Evolutionary conservation across 345 rosid species (phyloP).

Genomic region (Hibiscus tridactylites): DNA sequence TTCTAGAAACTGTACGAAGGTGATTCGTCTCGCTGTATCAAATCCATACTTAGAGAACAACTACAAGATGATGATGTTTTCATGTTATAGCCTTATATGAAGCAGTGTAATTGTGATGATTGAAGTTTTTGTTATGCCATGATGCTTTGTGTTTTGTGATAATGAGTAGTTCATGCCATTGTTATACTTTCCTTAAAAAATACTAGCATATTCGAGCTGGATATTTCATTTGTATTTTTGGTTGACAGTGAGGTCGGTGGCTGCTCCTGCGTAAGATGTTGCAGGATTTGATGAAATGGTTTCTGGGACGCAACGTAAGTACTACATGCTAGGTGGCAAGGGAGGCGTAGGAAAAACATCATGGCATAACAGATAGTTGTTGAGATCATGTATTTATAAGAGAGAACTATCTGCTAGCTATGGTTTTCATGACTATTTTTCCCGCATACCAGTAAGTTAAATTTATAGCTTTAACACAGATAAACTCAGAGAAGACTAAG

Average conservation of each 20-base stretch:
- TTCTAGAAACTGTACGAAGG: no score
- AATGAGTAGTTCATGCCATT: background rate
- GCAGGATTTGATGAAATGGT: conserved; percentile 91
- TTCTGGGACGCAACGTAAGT: conserved; percentile 68
- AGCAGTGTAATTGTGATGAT: background rate
- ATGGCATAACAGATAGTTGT: conserved; percentile 3
- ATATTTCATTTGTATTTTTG: conserved; percentile 3
- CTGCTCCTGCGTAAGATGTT: no score
- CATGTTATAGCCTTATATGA: no score
- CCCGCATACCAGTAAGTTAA: conserved; percentile 20
- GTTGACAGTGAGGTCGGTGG: conserved; percentile 61
- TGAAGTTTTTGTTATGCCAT: no score
- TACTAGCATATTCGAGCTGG: background rate
- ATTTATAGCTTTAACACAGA: no score
- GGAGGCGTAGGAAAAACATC: conserved; percentile 96
- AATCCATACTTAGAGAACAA: no score
- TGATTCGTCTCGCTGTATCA: no score
- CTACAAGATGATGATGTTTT: no score
- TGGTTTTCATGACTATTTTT: background rate
- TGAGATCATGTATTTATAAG: background rate
- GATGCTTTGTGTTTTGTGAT: background rate
- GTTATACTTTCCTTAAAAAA: background rate
- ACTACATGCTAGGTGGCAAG: conserved; percentile 95
- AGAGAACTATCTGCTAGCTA: background rate
- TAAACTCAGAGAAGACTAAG: no score